These are phyloP conservation scores for Cicer chorassanicum DNA, from an alignment of 306 rosid species.

Conservation along the genomic window DNA sequence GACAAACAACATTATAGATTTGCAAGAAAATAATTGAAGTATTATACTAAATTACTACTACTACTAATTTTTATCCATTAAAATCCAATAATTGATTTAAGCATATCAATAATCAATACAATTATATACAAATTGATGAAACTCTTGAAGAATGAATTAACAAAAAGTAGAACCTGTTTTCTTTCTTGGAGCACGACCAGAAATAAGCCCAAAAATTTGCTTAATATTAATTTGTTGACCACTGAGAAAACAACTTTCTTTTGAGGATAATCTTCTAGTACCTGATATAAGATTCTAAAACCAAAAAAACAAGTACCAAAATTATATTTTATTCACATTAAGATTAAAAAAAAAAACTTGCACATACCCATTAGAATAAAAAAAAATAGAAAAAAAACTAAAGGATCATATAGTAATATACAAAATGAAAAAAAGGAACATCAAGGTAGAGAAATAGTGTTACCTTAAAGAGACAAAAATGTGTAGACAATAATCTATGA, in stretches of 20 bases:
- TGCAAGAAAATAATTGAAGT: neutral
- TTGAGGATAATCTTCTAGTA: conserved; percentile 65
- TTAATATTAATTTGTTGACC: conserved; percentile 60
- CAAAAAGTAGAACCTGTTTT: conserved; percentile 56
- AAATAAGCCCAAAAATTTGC: conserved; percentile 49
- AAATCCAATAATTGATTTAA: neutral
- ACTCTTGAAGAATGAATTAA: conserved; percentile 25
- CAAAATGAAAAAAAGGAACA: conserved; percentile 1
- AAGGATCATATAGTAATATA: conserved; percentile 13
- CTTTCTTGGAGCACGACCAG: conserved; percentile 49
- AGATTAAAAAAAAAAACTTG: neutral
- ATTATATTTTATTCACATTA: conserved; percentile 6
- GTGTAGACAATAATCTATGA: conserved; percentile 48
- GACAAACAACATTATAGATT: neutral
- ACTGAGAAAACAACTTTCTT: conserved; percentile 56
- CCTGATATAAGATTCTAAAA: conserved; percentile 51
- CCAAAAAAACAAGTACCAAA: neutral
- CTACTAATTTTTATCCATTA: neutral
- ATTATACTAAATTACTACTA: neutral
- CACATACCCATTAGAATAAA: neutral
- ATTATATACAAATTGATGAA: conserved; percentile 20
- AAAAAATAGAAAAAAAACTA: neutral
- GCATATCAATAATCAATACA: neutral
- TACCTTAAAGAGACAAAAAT: conserved; percentile 54
- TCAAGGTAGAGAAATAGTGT: conserved; percentile 28